Evolutionary conservation across 495 filamentous ascomycete species (phyloP), one percentile per base, ranked within the genome.

Genomic region (Hypomontagnella monticulosa): DNA sequence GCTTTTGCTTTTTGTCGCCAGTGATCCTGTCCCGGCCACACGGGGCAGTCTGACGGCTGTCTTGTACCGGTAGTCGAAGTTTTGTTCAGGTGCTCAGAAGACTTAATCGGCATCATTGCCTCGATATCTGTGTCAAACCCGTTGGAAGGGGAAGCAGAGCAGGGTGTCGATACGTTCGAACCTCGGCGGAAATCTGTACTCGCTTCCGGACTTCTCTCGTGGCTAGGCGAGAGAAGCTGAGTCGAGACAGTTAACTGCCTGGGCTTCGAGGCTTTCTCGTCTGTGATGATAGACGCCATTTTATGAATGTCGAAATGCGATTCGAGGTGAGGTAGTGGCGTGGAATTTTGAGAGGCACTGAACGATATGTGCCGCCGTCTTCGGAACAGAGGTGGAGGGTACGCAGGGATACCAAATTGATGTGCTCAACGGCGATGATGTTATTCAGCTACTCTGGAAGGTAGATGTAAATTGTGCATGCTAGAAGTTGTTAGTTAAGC

Each of bases 21-120:
- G 67, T 83, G 79, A 11, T 78, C 79, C 43, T 81, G 77, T n/a
- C 79, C 77, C 27, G 81, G 81, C 81, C 81, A 83, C n/a, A 79
- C 76, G 4, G 73, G 73, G 65, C 78, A 80, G 40, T 83, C 79
- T 32, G 69, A 70, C 37, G 67, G 74, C 4, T 71, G 69, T 44
- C 58, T 73, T 20, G 71, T 71, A 57, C 70, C 68, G 3, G 71
- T 64, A 12, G 71, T 73, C 4, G 77, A 71, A 27, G 73, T 76
- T 23, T 74, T 69, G 65, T 65, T 69, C 38, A 66, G 20, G 14
- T 65, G 54, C 0, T 75, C 67, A 14, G 61, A 59, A 20, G 63
- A 70, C 42, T 53, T 66, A 11, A 63, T 61, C 4, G 76, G 70
- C 57, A 79, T 75, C 65, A 81, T 79, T 36, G 78, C 79, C 58